Evolutionary conservation across 192 early-diverging fungal genomes (phyloP), one percentile per base, ranked within the genome.

Genomic region (Chytriomyces sp.): DNA sequence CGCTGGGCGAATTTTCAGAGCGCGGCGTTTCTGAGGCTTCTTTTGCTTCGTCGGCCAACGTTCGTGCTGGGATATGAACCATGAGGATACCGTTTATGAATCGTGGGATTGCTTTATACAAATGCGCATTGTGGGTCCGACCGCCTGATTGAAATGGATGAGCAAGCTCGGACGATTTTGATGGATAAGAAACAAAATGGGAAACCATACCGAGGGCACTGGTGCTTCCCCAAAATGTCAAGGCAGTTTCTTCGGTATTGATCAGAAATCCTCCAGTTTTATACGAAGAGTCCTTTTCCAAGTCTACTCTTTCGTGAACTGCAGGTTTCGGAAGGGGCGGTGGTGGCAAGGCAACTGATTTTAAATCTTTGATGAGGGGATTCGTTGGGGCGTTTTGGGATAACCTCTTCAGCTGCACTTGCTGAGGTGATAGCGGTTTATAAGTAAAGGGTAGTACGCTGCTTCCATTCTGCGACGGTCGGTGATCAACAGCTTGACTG

Each of bases 1-100:
- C 35, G 53, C 53, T 57, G 53, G 53, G 53, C 3, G 53, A 20
- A 57, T 57, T 57, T 13, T 57, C 53, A 13, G 53, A 57, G 1
- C 53, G 13, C 16, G 53, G 53, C 5, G 53, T 57, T 57, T 57
- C 53, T 20, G 53, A 57, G 16, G 20, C 53, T 57, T 57, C 53
- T 20, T 57, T 57, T 20, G 53, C 53, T 13, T 20, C 13, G 13
- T 57, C 53, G 16, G 13, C 16, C 13, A 20, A 1, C 20, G 53
- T 57, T 57, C 53, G 8, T 18, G 71, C 71, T 18, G 71, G 71
- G 43, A 73, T 73, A 45, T 73, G 71, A 45, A 73, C 71, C 71
- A 73, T 73, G n/a, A 68, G 28, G 28, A 49, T 48, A 48, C 67
- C 67, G 46, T 70, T 70, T 26, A 24, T 16, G 45, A 59, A 70